Conservation (phyloP, 768 basidiomycete genomes). For the Galerina marginata region DNA sequence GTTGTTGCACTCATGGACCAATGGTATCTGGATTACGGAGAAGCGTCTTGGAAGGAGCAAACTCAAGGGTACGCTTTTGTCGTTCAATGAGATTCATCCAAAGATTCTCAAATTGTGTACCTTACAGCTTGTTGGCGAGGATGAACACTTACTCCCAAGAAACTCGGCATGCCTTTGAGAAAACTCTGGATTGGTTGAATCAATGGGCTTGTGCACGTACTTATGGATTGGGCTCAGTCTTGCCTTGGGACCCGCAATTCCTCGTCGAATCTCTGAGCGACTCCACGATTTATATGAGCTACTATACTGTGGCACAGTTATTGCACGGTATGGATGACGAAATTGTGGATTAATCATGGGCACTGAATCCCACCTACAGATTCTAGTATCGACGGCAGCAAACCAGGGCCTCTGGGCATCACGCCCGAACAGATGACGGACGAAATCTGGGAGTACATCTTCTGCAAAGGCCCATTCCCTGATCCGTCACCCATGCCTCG, state of each 20-base stretch:
- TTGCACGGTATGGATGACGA: slow-evolving; percentile 72
- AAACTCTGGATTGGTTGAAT: slow-evolving; percentile 92
- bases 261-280: slow-evolving; percentile 96
- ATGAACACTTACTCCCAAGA: slow-evolving; percentile 95
- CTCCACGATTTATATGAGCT: slow-evolving; percentile 98
- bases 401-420: slow-evolving; percentile 83
- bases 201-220: slow-evolving; percentile 99
- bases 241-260: slow-evolving; percentile 98
- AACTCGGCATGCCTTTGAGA: slow-evolving; percentile 91
- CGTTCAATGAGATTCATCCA: not conserved
- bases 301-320: slow-evolving; percentile 93
- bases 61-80: slow-evolving; percentile 71
- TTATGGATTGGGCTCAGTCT: slow-evolving; percentile 92
- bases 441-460: slow-evolving; percentile 96
- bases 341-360: not conserved
- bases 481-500: slow-evolving; percentile 63
- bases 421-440: slow-evolving; percentile 94
- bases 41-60: slow-evolving; percentile 84
- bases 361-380: slow-evolving; percentile 39
- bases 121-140: slow-evolving; percentile 67
- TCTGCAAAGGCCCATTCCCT: slow-evolving; percentile 81
- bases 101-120: slow-evolving; percentile 11
- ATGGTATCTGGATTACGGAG: slow-evolving; percentile 99
- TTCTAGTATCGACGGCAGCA: slow-evolving; percentile 76
- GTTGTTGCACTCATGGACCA: slow-evolving; percentile 98